Conservation (phyloP, 257 asterid species). For the Capsicum baccatum region DNA sequence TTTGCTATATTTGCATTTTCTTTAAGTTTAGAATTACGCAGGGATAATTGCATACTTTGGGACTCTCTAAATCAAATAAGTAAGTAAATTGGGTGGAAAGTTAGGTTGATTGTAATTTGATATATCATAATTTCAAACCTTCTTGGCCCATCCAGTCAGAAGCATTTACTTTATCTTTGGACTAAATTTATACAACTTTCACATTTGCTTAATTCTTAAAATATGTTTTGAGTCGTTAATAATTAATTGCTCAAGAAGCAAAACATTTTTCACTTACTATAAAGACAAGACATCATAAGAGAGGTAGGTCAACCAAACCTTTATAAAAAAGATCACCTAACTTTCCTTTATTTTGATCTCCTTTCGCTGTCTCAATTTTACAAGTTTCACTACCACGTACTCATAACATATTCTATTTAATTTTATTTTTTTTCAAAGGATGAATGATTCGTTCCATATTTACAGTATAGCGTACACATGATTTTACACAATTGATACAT, state of each 20-base stretch:
- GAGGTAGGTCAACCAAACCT: conserved; percentile 17
- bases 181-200: too few relatives aligned
- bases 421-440: too few relatives aligned
- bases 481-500: background rate
- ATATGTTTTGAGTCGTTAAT: background rate
- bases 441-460: too few relatives aligned
- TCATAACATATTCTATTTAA: background rate
- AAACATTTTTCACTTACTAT: background rate
- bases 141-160: too few relatives aligned
- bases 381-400: background rate
- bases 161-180: background rate
- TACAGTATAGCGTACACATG: background rate
- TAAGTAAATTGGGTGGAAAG: background rate
- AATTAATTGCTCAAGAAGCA: background rate
- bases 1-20: background rate
- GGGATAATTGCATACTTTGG: background rate
- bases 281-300: background rate
- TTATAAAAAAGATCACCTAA: background rate
- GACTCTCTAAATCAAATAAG: background rate
- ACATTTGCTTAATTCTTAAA: background rate
- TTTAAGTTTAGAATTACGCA: background rate
- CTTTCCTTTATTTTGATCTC: background rate
- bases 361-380: background rate
- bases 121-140: too few relatives aligned
- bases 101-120: too few relatives aligned